phyloP scores from a whole-genome alignment of 2,329 filamentous ascomycete genomes.

The Myriosclerotinia duriaeana region DNA sequence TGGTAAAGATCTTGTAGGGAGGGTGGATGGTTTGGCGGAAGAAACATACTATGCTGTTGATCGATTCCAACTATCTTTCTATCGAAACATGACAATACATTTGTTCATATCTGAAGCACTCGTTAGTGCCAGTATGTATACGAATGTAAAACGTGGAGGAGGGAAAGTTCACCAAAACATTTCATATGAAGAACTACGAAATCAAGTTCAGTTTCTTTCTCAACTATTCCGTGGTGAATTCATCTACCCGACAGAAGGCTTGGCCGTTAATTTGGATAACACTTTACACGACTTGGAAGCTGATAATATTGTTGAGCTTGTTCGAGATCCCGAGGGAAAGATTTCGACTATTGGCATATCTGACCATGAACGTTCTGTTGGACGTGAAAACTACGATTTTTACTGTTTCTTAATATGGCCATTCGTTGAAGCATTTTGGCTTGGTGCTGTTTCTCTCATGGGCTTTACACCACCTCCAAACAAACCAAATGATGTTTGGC shows the following conservation, averaged over 20 bases:
- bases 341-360: conserved; percentile 73
- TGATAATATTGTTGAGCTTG: conserved; percentile 73
- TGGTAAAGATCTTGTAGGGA: conserved; percentile 82
- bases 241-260: conserved; percentile 87
- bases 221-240: conserved; percentile 95
- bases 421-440: conserved; percentile 92
- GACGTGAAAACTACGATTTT: conserved; percentile 95
- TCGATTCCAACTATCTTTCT: conserved; percentile 95
- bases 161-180: conserved; percentile 79
- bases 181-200: conserved; percentile 66
- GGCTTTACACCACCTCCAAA: conserved; percentile 73
- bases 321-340: conserved; percentile 54
- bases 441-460: conserved; percentile 84
- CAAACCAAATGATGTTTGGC: conserved; percentile 63
- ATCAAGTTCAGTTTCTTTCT: conserved; percentile 85
- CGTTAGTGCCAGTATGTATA: conserved; percentile 88
- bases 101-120: conserved; percentile 92
- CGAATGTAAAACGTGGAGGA: conserved; percentile 85
- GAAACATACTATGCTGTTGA: conserved; percentile 94
- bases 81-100: conserved; percentile 99
- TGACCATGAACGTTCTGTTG: conserved; percentile 70
- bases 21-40: conserved; percentile 76
- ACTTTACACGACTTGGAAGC: conserved; percentile 75
- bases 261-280: conserved; percentile 75
- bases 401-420: conserved; percentile 99